A percentile compares a stretch with the other conserved stretches of the same genome.
These are phyloP conservation scores for Zygosaccharomyces pseudobailii DNA, from an alignment of 1,139 yeast species.

Conservation along the genomic window DNA sequence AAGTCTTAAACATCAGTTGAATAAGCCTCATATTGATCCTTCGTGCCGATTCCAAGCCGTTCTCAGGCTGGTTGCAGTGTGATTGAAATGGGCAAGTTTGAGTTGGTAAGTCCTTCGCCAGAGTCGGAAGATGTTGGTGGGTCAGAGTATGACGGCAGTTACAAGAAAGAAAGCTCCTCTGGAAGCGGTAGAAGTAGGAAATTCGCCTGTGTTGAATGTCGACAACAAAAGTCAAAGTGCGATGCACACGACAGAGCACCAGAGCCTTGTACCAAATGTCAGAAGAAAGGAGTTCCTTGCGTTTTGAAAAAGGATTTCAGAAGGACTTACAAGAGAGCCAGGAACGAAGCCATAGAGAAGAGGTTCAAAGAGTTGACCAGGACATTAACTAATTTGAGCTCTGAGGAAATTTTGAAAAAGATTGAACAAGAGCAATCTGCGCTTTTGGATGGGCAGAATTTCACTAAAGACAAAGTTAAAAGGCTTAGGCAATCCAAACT, in stretches of 20 bases:
- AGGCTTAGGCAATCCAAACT: constrained; percentile 6
- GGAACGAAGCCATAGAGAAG: constrained; percentile 76
- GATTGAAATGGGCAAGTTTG: neutral
- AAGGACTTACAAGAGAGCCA: constrained; percentile 81
- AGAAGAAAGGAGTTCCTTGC: constrained; percentile 64
- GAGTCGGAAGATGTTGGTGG: constrained; percentile 13
- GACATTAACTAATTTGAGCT: constrained; percentile 49
- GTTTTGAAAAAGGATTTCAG: constrained; percentile 75
- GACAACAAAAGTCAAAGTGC: constrained; percentile 90
- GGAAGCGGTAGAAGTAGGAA: constrained; percentile 39
- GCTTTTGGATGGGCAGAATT: constrained; percentile 27
- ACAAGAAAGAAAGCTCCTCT: constrained; percentile 1
- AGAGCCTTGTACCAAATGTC: constrained; percentile 77
- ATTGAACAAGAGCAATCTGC: constrained; percentile 27
- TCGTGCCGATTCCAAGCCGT: neutral
- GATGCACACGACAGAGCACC: constrained; percentile 79
- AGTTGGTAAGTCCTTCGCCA: constrained; percentile 11
- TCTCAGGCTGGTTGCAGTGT: neutral
- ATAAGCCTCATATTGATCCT: neutral
- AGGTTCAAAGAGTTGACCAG: constrained; percentile 67
- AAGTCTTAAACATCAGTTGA: neutral
- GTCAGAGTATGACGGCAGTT: constrained; percentile 5
- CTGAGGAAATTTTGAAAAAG: constrained; percentile 41
- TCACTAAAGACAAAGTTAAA: constrained; percentile 31
- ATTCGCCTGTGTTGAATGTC: constrained; percentile 91